Base-by-base conservation (phyloP, 306 rosid species). In the Glycine tomentella region DNA sequence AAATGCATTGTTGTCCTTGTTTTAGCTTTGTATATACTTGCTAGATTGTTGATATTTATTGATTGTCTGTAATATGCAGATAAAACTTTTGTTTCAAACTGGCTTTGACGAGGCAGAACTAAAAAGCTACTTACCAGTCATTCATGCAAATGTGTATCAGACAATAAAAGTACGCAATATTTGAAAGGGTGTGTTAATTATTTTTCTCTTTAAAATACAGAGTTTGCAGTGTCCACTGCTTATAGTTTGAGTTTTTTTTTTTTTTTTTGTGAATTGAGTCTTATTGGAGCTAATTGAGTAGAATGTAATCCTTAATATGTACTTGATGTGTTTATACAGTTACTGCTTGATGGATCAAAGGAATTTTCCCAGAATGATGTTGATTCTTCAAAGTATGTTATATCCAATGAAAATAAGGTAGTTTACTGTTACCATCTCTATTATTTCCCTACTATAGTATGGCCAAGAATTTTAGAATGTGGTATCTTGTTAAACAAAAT, bases 121-220 rank as follows among this genome's bases (percentile, higher is more conserved):
- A 81, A 90, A 88, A 88, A 89, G 97, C 89, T 95, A 93, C 82
- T 83, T 87, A 77, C 88, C 98, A 46, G 97, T 96, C 90, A 91
- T 95, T 84, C 99, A 96, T 79, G 99, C 99, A 85, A 96, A 96
- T 57, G 97, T 93, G 84, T 96, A 90, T 92, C 99, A 96, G 98
- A 96, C 98, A 88, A 96, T 96, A 96, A 96, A 96, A 96, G 99
- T 96, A 96, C 80, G 99, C 97, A 96, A 93, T 92, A 90, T 88
- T 93, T 90, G 94, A 95, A 91, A 95, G 99, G 99, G 97, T 95
- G 97, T 95, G 97, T 95, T 93, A 89, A 92, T 95, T 87, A 88
- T 90, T 90, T 93, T 92, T 93, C 93, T 87, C 88, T 88, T 91
- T 80, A 86, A 83, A 78, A 84, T 81, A 84, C 59, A 84, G 90